Base-by-base conservation (phyloP, 768 basidiomycete species). In the Termitomyces sp. region DNA sequence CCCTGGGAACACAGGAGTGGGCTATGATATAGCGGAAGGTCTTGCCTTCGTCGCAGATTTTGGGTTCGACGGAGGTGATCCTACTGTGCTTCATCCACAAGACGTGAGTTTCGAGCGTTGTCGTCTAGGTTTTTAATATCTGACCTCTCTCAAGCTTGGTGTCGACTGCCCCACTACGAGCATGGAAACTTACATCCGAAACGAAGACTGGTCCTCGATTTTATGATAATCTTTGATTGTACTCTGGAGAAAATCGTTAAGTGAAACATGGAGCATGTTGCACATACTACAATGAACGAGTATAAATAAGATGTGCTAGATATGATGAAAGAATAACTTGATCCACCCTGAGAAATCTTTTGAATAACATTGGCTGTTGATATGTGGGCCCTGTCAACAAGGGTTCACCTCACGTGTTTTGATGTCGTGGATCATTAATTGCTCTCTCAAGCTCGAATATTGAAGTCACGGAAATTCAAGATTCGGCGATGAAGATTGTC, bases 171-270 rank as follows among this genome's bases (percentile, higher is more conserved):
- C 52, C 30, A 58, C 46, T 9, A 58, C 57, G 6, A 58, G 57
- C 38, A 54, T 58, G 14, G 57, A 58, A 30, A 41, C 26, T 20
- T 58, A 58, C 20, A 58, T 58, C 22, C 38, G 47, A 10, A 54
- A 41, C 7, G 57, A 58, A 43, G 52, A 58, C n/a, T 54, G 57
- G 57, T 54, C 57, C 6, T 26, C 52, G 0, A 48, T 58, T 49
- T 41, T 54, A 14, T 20, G 26, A 40, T 24, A 1, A 18, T 41
- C 26, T 14, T 52, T 9, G 20, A 28, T 22, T 22, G 24, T 9
- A 26, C 22, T 51, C 16, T 18, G 28, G n/a, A 20, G 26, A 41
- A 52, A 26, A 14, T 9, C 14, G 9, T 8, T 18, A 13, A 28
- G 11, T 2, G 49, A 18, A 4, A 24, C 9, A 36, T 36, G 33